Evolutionary conservation across 129 eudicot species (phyloP).

Genomic region (Smallanthus sonchifolius): DNA sequence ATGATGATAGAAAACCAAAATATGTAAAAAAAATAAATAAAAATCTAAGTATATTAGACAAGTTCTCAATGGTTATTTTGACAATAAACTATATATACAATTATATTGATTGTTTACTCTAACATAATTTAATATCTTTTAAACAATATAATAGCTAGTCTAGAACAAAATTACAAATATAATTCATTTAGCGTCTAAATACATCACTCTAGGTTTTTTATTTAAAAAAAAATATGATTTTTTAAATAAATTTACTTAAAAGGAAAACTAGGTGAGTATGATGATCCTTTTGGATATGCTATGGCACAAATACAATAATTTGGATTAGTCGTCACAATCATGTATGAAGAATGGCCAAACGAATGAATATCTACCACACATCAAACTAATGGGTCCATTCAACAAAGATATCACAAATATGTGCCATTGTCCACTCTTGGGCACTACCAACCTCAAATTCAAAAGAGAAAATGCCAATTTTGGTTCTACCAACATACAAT

Average conservation of each 20-base stretch:
- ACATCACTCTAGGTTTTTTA: too few relatives aligned
- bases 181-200: not conserved
- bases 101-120: not conserved
- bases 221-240: not conserved
- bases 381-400: conserved; percentile 18
- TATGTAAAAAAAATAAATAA: too few relatives aligned
- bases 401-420: conserved; percentile 5
- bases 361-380: conserved; percentile 27
- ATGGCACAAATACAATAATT: conserved; percentile 23
- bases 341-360: conserved; percentile 7
- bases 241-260: not conserved
- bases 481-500: not conserved
- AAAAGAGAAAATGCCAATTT: not conserved
- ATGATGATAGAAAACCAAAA: too few relatives aligned
- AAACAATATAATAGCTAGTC: not conserved
- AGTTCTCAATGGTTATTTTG: too few relatives aligned
- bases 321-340: conserved; percentile 19
- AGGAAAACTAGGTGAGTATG: conserved; percentile 14
- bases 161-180: not conserved
- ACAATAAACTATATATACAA: too few relatives aligned
- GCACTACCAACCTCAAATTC: not conserved
- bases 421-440: conserved; percentile 13
- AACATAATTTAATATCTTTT: not conserved
- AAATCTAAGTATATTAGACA: too few relatives aligned
- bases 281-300: conserved; percentile 37